Conservation (phyloP, 2,329 filamentous ascomycete genomes). For the Metarhizium humberi region DNA sequence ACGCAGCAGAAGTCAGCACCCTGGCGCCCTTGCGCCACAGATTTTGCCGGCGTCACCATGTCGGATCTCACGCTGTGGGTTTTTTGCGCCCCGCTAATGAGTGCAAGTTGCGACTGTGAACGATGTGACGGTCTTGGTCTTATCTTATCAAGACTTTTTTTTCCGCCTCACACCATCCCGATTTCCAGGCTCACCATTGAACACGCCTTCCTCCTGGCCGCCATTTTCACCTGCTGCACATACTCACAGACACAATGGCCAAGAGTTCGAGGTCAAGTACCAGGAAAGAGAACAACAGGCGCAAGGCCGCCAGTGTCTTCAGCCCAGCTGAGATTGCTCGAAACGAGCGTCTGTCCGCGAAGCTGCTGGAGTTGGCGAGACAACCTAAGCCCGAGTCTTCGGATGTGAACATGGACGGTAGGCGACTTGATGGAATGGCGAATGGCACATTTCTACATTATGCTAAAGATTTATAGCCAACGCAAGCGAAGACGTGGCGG, state of each 20-base stretch:
- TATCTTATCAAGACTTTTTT: constrained; percentile 1
- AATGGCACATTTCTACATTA: not conserved
- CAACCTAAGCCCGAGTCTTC: constrained; percentile 59
- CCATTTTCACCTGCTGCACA: not conserved
- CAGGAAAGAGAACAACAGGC: constrained; percentile 74
- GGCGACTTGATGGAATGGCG: constrained; percentile 9
- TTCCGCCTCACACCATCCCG: not conserved
- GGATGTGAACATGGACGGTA: constrained; percentile 39
- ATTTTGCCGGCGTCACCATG: no score
- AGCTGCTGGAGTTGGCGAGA: constrained; percentile 70
- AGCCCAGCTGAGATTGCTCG: constrained; percentile 72
- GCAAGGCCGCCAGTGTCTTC: constrained; percentile 73
- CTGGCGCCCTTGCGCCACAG: not conserved
- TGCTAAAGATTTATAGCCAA: not conserved
- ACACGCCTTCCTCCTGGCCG: not conserved
- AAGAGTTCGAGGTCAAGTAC: constrained; percentile 75
- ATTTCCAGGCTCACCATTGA: not conserved
- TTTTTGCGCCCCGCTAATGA: not conserved
- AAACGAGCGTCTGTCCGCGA: constrained; percentile 74
- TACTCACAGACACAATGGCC: constrained; percentile 53
- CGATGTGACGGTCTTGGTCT: not conserved
- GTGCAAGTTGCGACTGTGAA: not conserved
- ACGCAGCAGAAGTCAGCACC: not conserved
- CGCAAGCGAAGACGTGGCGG: constrained; percentile 19
- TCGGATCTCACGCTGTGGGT: not conserved